phyloP scores from a whole-genome alignment of 2,329 filamentous ascomycete genomes.

The Fusarium robinianum region DNA sequence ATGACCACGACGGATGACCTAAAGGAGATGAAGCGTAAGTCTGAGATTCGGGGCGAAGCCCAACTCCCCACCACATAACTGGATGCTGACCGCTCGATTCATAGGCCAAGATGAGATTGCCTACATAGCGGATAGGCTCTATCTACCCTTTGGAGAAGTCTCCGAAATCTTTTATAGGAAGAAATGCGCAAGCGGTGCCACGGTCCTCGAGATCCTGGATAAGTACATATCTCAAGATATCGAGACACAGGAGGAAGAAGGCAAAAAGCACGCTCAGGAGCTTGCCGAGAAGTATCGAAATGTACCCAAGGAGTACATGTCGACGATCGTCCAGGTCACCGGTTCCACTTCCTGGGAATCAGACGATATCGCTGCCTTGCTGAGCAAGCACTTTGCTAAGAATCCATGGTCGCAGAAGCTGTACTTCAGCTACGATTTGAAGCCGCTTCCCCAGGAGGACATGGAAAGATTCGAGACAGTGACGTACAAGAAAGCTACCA shows the following conservation, averaged over 20 bases:
- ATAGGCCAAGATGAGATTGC: slow-evolving; percentile 47
- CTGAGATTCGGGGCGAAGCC: not conserved
- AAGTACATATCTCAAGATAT: slow-evolving; percentile 48
- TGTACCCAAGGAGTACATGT: slow-evolving; percentile 50
- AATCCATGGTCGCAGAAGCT: slow-evolving; percentile 44
- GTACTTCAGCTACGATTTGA: slow-evolving; percentile 45
- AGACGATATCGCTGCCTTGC: slow-evolving; percentile 47
- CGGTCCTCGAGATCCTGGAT: slow-evolving; percentile 50
- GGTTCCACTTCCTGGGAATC: slow-evolving; percentile 41
- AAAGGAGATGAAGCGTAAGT: slow-evolving; percentile 40
- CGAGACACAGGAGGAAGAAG: slow-evolving; percentile 37
- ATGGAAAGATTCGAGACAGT: slow-evolving; percentile 37
- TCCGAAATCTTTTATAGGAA: slow-evolving; percentile 47
- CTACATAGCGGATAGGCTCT: slow-evolving; percentile 51
- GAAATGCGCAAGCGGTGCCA: slow-evolving; percentile 45
- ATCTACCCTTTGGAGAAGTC: slow-evolving; percentile 48
- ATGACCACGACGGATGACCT: slow-evolving; percentile 21
- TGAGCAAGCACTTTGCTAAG: slow-evolving; percentile 50
- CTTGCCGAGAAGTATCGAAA: slow-evolving; percentile 47
- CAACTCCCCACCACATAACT: too few relatives aligned
- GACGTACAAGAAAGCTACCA: slow-evolving; percentile 12
- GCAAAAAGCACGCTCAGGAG: slow-evolving; percentile 39
- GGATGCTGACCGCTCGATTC: slow-evolving; percentile 1
- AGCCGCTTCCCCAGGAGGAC: slow-evolving; percentile 42
- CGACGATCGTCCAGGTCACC: slow-evolving; percentile 49